These are phyloP conservation scores for Plicaturopsis crispa DNA, from an alignment of 768 basidiomycete genomes.

Conservation along the genomic window DNA sequence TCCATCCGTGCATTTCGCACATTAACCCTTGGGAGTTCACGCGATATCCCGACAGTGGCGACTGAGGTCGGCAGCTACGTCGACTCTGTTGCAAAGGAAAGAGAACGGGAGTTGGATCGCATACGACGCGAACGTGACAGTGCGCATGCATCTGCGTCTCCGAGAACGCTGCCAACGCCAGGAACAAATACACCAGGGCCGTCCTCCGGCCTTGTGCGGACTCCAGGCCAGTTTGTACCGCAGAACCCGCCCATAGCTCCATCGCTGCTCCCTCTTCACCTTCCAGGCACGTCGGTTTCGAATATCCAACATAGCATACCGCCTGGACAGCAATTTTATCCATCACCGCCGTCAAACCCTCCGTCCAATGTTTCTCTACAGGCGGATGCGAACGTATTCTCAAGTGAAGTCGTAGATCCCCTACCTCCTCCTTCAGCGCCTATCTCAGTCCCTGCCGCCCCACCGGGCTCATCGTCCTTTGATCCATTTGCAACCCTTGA, in stretches of 20 bases:
- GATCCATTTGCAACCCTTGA: slow-evolving; percentile 37
- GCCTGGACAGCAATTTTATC: slow-evolving; percentile 11
- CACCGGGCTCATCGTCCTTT: slow-evolving; percentile 18
- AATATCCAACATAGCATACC: background rate
- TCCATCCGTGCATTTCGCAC: slow-evolving; percentile 36
- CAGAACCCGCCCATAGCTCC: background rate
- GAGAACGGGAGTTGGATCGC: slow-evolving; percentile 72
- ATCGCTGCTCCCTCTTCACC: background rate
- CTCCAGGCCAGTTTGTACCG: background rate
- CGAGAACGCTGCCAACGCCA: slow-evolving; percentile 16
- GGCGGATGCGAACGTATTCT: background rate
- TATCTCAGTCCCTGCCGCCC: slow-evolving; percentile 4
- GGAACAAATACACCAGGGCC: slow-evolving; percentile 5
- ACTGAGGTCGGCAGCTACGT: slow-evolving; percentile 63
- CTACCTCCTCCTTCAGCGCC: slow-evolving; percentile 14
- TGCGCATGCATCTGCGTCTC: slow-evolving; percentile 22
- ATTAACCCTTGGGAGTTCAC: slow-evolving; percentile 43
- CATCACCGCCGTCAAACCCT: slow-evolving; percentile 10
- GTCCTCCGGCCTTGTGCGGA: background rate
- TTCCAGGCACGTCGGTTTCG: background rate
- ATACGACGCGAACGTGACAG: slow-evolving; percentile 60
- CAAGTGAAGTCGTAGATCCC: slow-evolving; percentile 12
- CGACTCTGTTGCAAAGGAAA: slow-evolving; percentile 66
- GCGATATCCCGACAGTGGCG: slow-evolving; percentile 46
- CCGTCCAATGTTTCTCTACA: background rate